Conservation (phyloP, 75 land plant species). For the Chamaecyparis obtusa region DNA sequence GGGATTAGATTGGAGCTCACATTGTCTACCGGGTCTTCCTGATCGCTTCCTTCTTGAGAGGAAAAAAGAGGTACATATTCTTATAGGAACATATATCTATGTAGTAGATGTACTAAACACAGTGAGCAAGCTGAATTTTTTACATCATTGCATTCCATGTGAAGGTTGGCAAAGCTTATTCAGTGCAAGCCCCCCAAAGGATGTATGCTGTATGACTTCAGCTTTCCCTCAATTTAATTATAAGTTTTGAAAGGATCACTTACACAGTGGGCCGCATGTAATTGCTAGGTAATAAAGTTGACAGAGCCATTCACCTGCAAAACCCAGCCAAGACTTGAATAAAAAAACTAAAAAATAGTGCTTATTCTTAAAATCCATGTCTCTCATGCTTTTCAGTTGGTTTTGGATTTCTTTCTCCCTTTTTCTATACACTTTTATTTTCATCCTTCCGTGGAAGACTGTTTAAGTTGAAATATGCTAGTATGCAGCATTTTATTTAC, state of each 20-base stretch:
- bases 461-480: no score
- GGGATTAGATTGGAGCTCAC: neutral
- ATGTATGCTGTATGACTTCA: neutral
- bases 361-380: no score
- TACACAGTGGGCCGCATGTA: neutral
- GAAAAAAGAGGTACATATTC: neutral
- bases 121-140: neutral
- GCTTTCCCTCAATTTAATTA: neutral
- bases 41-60: neutral
- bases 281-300: neutral
- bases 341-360: no score
- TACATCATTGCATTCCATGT: neutral
- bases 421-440: no score
- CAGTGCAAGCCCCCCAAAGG: neutral
- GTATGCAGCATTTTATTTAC: no score
- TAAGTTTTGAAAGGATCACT: neutral
- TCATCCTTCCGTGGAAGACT: no score
- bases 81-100: neutral
- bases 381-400: no score
- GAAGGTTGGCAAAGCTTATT: neutral
- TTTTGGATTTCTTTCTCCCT: no score
- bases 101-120: no score
- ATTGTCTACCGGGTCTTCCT: neutral
- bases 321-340: no score
- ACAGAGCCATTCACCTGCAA: neutral